Evolutionary conservation across 2,329 filamentous ascomycete genomes (phyloP), one percentile per base, ranked within the genome.

Genomic region (Cladosporium sp.): DNA sequence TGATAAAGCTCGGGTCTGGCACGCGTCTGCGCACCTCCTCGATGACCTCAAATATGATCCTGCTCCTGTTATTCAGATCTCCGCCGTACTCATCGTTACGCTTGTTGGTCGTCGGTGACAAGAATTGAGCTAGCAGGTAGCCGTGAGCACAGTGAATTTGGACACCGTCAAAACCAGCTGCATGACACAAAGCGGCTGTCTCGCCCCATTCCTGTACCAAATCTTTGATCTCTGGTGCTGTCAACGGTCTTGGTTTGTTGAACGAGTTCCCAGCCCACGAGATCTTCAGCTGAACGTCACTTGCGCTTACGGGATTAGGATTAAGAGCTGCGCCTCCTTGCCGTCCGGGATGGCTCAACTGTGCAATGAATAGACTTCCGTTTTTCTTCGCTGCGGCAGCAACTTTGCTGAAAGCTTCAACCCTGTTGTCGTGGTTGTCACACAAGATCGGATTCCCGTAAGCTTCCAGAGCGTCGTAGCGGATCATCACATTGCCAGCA

Each of bases 51-150:
- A 76, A 59, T 1, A 77, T 62, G 3, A 78, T 59, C 1, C 74
- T 61, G 1, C 66, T 72, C 1, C 76, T 64, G 57, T 76, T 76
- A 49, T 76, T 70, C 36, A 77, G 73, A 7, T 64, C 67, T 1
- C 76, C 76, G 25, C 76, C 76, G 56, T 79, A 79, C 39, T 66
- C 65, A 54, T 78, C 76, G 1, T 71, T 75, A 11, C 76, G 63
- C 40, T 68, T 71, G 60, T 79, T 78, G 15, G 73, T 75, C 5
- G 76, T 69, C 0, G 71, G 70, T 0, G 68, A 71, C 1, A 77
- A 64, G 57, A 78, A 78, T 52, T 76, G 72, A 14, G 74, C 70
- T 4, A 78, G 62, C 2, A 78, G 67, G 57, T 78, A 78, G 1
- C 76, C 76, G 54, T 78, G 75, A 9, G 69, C 69, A 34, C 66